These are phyloP conservation scores for Polytrichum commune DNA, from an alignment of 225 moss, liverwort and hornwort genomes.

Conservation along the genomic window DNA sequence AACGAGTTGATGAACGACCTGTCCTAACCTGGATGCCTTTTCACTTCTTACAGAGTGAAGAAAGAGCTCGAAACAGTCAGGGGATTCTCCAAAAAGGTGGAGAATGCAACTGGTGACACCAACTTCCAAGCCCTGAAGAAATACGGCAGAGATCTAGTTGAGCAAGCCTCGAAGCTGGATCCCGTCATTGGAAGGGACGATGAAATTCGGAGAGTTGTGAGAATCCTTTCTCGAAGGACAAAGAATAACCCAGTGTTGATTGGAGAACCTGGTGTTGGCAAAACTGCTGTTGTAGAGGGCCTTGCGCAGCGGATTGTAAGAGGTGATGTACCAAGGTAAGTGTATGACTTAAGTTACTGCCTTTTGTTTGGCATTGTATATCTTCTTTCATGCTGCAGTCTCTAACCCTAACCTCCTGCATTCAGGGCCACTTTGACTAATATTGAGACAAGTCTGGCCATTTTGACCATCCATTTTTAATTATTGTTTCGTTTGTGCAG, in stretches of 20 bases:
- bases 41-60: conserved; percentile 40
- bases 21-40: background rate
- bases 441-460: too few relatives aligned
- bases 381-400: background rate
- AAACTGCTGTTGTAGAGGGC: conserved; percentile 95
- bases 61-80: conserved; percentile 63
- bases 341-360: too few relatives aligned
- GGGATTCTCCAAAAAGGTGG: conserved; percentile 68
- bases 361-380: too few relatives aligned
- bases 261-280: conserved; percentile 94
- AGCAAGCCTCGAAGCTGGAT: conserved; percentile 76
- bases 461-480: too few relatives aligned
- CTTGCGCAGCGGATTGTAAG: conserved; percentile 87
- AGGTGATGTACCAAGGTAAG: conserved; percentile 82
- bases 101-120: conserved; percentile 68
- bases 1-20: too few relatives aligned
- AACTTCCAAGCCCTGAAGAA: conserved; percentile 86
- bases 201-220: conserved; percentile 89
- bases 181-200: conserved; percentile 96
- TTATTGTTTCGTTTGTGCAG: conserved; percentile 24
- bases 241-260: conserved; percentile 97
- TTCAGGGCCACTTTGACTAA: too few relatives aligned
- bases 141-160: conserved; percentile 88
- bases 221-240: conserved; percentile 82
- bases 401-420: too few relatives aligned